Percentiles rank a stretch among this genome's conserved stretches.
phyloP scores from a whole-genome alignment of 208 protist species.

The Paratrypanosoma confusum region DNA sequence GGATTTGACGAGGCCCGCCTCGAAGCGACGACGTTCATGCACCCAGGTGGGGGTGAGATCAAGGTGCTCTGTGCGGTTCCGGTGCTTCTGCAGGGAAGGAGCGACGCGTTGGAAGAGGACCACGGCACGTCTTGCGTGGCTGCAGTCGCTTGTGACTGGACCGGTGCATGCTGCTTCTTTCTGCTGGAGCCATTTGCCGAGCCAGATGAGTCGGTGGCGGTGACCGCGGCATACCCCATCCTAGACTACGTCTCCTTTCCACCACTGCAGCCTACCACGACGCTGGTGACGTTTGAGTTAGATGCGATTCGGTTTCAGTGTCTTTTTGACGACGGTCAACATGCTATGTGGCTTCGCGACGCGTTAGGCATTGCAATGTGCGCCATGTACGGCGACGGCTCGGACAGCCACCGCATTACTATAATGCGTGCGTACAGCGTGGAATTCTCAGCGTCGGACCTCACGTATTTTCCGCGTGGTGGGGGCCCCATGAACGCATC shows the following conservation, averaged over 20 bases:
- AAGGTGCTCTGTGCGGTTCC: slow-evolving; percentile 16
- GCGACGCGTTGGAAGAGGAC: slow-evolving; percentile 2
- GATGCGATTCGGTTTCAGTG: slow-evolving; percentile 12
- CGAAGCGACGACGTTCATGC: slow-evolving; percentile 11
- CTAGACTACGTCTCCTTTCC: slow-evolving; percentile 9
- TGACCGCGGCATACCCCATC: slow-evolving; percentile 15
- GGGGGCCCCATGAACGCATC: neutral
- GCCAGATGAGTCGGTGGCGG: neutral
- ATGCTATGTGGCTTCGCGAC: slow-evolving; percentile 10
- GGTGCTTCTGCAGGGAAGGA: slow-evolving; percentile 4
- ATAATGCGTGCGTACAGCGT: slow-evolving; percentile 19
- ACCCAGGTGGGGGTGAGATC: slow-evolving; percentile 4
- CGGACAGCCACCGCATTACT: slow-evolving; percentile 12
- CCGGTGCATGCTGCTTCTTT: slow-evolving; percentile 15
- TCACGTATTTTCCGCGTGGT: slow-evolving; percentile 1
- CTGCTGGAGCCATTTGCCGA: slow-evolving; percentile 9
- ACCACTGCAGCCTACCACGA: slow-evolving; percentile 1
- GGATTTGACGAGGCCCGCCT: slow-evolving; percentile 9
- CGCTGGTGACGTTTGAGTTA: slow-evolving; percentile 3
- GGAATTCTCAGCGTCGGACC: slow-evolving; percentile 8
- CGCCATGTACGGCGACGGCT: slow-evolving; percentile 18
- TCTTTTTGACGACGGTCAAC: slow-evolving; percentile 4
- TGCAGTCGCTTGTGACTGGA: slow-evolving; percentile 19
- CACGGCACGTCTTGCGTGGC: no score
- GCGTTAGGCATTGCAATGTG: slow-evolving; percentile 13